A percentile compares a stretch with the other conserved stretches of the same genome.
These are phyloP conservation scores for Royoungia palumana DNA, from an alignment of 768 basidiomycete species.

Conservation along the genomic window DNA sequence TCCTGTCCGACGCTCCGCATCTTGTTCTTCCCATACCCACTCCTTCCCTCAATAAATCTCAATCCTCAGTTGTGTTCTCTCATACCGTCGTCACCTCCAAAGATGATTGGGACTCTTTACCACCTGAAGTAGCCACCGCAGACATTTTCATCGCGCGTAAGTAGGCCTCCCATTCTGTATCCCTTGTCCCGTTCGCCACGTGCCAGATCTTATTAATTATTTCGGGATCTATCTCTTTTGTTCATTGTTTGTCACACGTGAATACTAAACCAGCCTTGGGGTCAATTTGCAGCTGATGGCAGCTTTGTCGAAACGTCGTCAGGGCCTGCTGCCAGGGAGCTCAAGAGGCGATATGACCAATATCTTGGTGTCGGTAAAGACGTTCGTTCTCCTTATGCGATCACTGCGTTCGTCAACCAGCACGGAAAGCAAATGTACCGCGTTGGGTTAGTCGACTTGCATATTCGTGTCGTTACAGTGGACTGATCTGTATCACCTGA, in stretches of 20 bases:
- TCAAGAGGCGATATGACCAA: slow-evolving; percentile 75
- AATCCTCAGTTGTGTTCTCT: slow-evolving; percentile 44
- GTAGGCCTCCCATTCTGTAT: slow-evolving; percentile 21
- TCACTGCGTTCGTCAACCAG: slow-evolving; percentile 80
- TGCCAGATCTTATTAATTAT: slow-evolving; percentile 6
- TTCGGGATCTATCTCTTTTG: not conserved
- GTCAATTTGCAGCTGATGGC: slow-evolving; percentile 54
- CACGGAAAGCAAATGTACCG: slow-evolving; percentile 77
- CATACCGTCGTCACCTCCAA: slow-evolving; percentile 37
- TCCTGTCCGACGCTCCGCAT: slow-evolving; percentile 22
- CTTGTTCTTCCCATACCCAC: slow-evolving; percentile 45
- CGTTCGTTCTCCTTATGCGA: slow-evolving; percentile 73
- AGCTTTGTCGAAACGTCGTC: slow-evolving; percentile 80
- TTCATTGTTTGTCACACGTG: not conserved
- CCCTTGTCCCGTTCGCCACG: not conserved
- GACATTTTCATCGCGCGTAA: slow-evolving; percentile 60
- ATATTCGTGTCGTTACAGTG: not conserved
- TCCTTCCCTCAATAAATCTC: slow-evolving; percentile 36
- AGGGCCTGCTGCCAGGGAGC: slow-evolving; percentile 67
- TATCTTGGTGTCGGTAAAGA: slow-evolving; percentile 61
- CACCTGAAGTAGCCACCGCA: slow-evolving; percentile 50
- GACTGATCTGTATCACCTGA: not conserved
- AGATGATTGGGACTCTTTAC: slow-evolving; percentile 40
- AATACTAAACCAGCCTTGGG: slow-evolving; percentile 2
- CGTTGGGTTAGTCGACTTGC: slow-evolving; percentile 55